phyloP scores from a whole-genome alignment of 768 basidiomycete genomes.

The Suillus hirtellus region DNA sequence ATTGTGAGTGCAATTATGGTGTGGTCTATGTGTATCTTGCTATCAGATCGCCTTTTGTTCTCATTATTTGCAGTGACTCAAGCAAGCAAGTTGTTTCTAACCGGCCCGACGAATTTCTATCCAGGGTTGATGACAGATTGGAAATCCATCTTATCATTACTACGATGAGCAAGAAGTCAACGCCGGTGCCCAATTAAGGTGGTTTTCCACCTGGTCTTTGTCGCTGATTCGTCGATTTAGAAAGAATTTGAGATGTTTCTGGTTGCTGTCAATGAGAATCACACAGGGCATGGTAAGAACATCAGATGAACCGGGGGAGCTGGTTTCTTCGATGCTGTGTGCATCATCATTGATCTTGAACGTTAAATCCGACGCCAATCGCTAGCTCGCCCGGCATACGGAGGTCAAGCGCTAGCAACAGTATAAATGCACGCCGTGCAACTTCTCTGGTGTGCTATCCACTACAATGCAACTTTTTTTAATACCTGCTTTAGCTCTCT shows the following conservation, averaged over 20 bases:
- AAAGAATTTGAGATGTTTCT: background rate
- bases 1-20: background rate
- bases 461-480: background rate
- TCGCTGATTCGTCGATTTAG: background rate
- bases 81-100: background rate
- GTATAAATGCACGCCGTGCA: background rate
- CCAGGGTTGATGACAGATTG: background rate
- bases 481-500: background rate
- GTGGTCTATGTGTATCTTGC: background rate
- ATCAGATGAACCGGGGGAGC: background rate
- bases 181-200: background rate
- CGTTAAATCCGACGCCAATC: background rate
- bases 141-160: background rate
- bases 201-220: background rate
- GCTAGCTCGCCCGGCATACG: background rate
- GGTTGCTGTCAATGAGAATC: background rate
- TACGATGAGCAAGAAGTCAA: background rate
- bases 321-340: background rate
- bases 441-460: background rate
- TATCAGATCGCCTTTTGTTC: background rate
- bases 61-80: background rate
- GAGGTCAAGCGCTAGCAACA: background rate
- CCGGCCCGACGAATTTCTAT: background rate
- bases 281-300: background rate
- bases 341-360: background rate